Base-by-base conservation (phyloP, 768 basidiomycete genomes). In the Panellus pusillus region DNA sequence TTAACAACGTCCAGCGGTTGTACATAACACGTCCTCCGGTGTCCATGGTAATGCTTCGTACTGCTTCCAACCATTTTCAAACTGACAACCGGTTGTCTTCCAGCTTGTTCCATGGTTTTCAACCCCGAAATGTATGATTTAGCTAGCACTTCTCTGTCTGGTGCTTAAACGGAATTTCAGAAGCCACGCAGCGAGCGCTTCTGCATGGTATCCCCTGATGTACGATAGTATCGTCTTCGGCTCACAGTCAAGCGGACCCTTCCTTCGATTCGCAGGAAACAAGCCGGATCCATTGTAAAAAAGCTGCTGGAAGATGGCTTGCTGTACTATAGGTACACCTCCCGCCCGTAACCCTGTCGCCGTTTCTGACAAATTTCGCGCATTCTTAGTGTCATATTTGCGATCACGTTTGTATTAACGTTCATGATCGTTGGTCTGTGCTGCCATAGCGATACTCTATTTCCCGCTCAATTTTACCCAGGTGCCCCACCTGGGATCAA, bases 61-160 rank as follows among this genome's bases (percentile, higher is more conserved):
- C 44, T 35, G 18, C 15, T 7, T 20, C 41, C n/a, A 3, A 29
- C 24, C 45, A 8, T 1, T 20, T 17, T 9, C 15, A 9, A 27
- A 41, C 11, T 27, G 14, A 11, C 14, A 8, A 12, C 47, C 45
- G 24, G 45, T 17, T 17, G 20, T 28, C 19, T 17, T 2, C 14
- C 40, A 73, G 73, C 70, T 2, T 75, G 74, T 54, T 71, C 70
- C 20, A 72, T 74, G 72, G 68, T 74, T n/a, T 68, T 73, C 41
- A 63, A 65, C 42, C 55, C 61, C 15, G 43, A 40, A 5, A 55
- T 69, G 69, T 69, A 57, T 8, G 48, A 18, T 9, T 19, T 11
- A 32, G 24, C 1, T 18, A 27, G 6, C 8, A 14, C 18, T 15
- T 24, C 18, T 36, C 24, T 6, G 17, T 12, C 27, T 19, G 12